These are phyloP conservation scores for Xylariaceae sp. DNA, from an alignment of 2,329 filamentous ascomycete genomes.

Conservation along the genomic window DNA sequence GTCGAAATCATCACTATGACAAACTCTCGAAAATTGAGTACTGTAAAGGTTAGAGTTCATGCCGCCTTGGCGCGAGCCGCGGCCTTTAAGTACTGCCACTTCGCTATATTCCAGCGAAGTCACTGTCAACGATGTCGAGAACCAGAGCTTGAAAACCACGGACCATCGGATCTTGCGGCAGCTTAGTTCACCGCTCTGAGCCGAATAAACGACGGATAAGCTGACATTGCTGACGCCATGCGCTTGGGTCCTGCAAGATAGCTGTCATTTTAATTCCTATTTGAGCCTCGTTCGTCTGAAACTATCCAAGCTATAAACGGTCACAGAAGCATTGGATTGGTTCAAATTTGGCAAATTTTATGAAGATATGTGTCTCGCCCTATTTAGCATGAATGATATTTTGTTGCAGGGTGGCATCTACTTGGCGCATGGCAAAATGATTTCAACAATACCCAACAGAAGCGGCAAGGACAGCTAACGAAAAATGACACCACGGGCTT, in stretches of 20 bases:
- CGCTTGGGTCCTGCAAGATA: slow-evolving; percentile 1
- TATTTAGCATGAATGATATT: slow-evolving; percentile 18
- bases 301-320: not conserved
- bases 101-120: not conserved
- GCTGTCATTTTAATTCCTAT: slow-evolving; percentile 10
- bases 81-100: not conserved
- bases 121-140: not conserved
- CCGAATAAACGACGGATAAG: slow-evolving; percentile 9
- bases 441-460: slow-evolving; percentile 27
- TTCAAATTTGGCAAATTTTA: slow-evolving; percentile 5
- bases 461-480: slow-evolving; percentile 14
- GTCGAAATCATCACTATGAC: not conserved
- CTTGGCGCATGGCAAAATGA: slow-evolving; percentile 22
- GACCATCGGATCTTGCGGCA: not conserved
- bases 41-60: not conserved
- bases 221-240: slow-evolving; percentile 12
- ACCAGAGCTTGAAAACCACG: not conserved
- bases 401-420: slow-evolving; percentile 15
- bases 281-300: slow-evolving; percentile 1
- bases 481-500: slow-evolving; percentile 18
- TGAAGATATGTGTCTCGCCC: slow-evolving; percentile 23
- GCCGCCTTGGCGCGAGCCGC: not conserved
- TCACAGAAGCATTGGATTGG: slow-evolving; percentile 1
- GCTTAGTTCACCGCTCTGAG: not conserved
- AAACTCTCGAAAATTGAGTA: not conserved